phyloP scores from a whole-genome alignment of 768 basidiomycete species.

The Pleurotus cornucopiae region DNA sequence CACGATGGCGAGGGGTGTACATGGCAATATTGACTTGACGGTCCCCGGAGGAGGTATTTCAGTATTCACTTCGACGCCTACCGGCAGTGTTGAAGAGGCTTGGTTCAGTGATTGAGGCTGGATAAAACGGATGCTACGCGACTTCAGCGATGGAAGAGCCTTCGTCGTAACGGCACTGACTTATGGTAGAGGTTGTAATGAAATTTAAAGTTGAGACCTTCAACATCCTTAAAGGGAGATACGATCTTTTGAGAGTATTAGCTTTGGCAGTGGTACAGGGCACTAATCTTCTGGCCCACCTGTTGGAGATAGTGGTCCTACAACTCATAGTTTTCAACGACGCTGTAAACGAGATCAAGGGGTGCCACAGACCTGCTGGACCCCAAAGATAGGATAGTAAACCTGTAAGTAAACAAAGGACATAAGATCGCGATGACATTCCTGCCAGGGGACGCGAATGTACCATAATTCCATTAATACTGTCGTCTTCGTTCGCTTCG shows the following conservation, averaged over 20 bases:
- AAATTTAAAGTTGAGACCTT: constrained; percentile 95
- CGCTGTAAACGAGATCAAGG: not conserved
- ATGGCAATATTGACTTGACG: constrained; percentile 95
- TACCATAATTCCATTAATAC: constrained; percentile 94
- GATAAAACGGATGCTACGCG: constrained; percentile 86
- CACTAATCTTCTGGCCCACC: constrained; percentile 31
- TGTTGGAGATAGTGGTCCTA: constrained; percentile 98
- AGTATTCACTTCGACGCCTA: constrained; percentile 30
- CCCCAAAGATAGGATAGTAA: constrained; percentile 95
- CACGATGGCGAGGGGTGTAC: constrained; percentile 95
- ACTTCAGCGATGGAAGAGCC: not conserved
- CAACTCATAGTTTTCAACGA: constrained; percentile 5
- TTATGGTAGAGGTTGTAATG: constrained; percentile 95
- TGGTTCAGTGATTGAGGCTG: constrained; percentile 63
- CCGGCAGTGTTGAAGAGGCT: constrained; percentile 35
- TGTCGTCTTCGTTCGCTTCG: constrained; percentile 85
- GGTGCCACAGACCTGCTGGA: constrained; percentile 61
- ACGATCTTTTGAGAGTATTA: constrained; percentile 56
- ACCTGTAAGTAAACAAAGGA: constrained; percentile 45
- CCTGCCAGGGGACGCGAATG: constrained; percentile 17
- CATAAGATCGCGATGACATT: not conserved
- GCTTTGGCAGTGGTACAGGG: not conserved
- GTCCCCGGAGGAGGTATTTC: constrained; percentile 77
- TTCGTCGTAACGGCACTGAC: constrained; percentile 37
- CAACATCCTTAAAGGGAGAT: constrained; percentile 95